phyloP scores from a whole-genome alignment of 441 rosid species.

The Croton setiger region DNA sequence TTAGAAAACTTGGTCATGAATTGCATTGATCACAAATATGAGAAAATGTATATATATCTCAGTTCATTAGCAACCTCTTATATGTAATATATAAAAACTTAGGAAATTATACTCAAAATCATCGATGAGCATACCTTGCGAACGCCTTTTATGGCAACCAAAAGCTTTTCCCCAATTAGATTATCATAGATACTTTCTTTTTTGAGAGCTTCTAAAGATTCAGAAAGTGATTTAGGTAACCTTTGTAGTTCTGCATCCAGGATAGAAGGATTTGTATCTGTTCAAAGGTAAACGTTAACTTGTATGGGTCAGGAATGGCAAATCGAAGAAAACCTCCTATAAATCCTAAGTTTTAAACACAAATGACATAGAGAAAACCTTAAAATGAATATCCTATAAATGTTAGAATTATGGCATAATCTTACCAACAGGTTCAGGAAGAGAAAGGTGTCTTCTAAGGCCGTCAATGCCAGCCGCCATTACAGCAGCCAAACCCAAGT shows the following conservation, averaged over 20 bases:
- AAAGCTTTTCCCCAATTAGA: constrained; percentile 66
- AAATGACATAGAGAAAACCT: not conserved
- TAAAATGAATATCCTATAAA: not conserved
- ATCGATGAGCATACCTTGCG: constrained; percentile 64
- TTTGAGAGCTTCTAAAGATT: constrained; percentile 66
- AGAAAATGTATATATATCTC: too few relatives aligned
- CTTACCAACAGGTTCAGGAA: constrained; percentile 80
- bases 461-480: constrained; percentile 92
- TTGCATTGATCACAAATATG: too few relatives aligned
- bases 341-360: not conserved
- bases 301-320: not conserved
- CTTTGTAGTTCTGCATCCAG: constrained; percentile 48
- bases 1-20: not conserved
- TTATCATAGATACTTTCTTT: constrained; percentile 54
- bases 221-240: constrained; percentile 64
- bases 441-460: constrained; percentile 55
- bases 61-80: too few relatives aligned
- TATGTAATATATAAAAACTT: too few relatives aligned
- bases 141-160: constrained; percentile 68
- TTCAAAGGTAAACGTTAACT: not conserved
- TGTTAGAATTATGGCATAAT: constrained; percentile 2
- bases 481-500: constrained; percentile 74
- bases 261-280: constrained; percentile 66
- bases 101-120: too few relatives aligned
- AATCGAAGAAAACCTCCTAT: not conserved